phyloP scores from a whole-genome alignment of 140 eudicot genomes.

The Eryngium alpinum region DNA sequence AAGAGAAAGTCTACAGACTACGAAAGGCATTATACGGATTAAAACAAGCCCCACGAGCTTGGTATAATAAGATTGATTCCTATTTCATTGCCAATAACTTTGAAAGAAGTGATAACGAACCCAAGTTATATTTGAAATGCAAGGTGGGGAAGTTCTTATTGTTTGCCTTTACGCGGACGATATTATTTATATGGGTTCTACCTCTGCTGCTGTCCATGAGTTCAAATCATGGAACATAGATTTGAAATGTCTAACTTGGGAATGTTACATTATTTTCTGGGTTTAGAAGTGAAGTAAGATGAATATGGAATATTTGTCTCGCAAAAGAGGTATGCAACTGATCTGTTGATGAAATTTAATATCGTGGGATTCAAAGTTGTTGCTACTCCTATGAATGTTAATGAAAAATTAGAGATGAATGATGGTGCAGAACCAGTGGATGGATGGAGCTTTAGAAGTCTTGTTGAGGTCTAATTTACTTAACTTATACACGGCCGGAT shows the following conservation, averaged over 20 bases:
- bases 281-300: conserved; percentile 8
- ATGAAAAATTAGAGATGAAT: conserved; percentile 1
- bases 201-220: neutral
- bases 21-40: no score
- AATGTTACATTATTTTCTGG: conserved; percentile 5
- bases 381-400: neutral
- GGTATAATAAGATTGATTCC: conserved; percentile 11
- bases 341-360: neutral
- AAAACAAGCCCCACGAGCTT: no score
- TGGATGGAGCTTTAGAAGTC: no score
- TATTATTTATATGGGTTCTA: conserved; percentile 16
- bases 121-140: conserved; percentile 18
- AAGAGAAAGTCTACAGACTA: no score
- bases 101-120: conserved; percentile 19
- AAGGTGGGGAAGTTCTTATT: conserved; percentile 11
- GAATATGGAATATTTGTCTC: conserved; percentile 9
- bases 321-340: conserved; percentile 14
- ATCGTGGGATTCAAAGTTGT: conserved; percentile 7
- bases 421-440: neutral
- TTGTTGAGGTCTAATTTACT: no score
- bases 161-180: conserved; percentile 26
- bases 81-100: conserved; percentile 14
- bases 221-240: conserved; percentile 6
- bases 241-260: neutral
- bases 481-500: no score